phyloP scores from a whole-genome alignment of 1,139 yeast genomes.

The Yamadazyma membranifaciens region DNA sequence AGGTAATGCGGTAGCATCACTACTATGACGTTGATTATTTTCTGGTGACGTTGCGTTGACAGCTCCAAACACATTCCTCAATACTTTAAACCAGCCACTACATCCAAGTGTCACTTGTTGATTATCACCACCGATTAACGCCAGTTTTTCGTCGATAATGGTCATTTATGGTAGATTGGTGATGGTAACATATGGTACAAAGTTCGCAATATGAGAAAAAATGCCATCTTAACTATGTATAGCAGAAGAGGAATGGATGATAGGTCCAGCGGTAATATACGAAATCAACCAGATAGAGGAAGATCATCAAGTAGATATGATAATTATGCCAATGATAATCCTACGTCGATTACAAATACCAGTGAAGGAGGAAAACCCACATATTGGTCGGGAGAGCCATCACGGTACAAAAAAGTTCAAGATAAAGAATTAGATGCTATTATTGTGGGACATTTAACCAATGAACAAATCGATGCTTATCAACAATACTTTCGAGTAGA shows the following conservation, averaged over 20 bases:
- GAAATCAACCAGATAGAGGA: constrained; percentile 8
- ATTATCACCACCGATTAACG: constrained; percentile 1
- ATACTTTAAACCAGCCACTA: not conserved
- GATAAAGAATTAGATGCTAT: constrained; percentile 36
- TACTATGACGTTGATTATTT: not conserved
- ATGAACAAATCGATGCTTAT: constrained; percentile 83
- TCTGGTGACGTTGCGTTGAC: not conserved
- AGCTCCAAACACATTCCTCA: not conserved
- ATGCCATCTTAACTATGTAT: constrained; percentile 7
- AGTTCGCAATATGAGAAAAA: not conserved
- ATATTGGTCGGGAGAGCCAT: constrained; percentile 45
- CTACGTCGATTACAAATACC: not conserved
- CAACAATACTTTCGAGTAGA: constrained; percentile 74
- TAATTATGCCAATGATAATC: not conserved
- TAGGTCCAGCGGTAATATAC: constrained; percentile 5
- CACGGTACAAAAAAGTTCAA: constrained; percentile 32
- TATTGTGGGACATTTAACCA: constrained; percentile 58
- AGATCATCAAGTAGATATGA: constrained; percentile 7
- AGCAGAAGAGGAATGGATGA: constrained; percentile 9
- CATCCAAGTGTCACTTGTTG: not conserved
- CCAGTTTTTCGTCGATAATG: constrained; percentile 2
- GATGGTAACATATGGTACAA: not conserved
- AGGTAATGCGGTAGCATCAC: constrained; percentile 1
- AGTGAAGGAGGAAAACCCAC: constrained; percentile 18
- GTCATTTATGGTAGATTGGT: not conserved